A percentile compares a stretch with the other conserved stretches of the same genome.
Evolutionary conservation across 176 grass and related monocot species (phyloP).

Genomic region (Oryza glaberrima): DNA sequence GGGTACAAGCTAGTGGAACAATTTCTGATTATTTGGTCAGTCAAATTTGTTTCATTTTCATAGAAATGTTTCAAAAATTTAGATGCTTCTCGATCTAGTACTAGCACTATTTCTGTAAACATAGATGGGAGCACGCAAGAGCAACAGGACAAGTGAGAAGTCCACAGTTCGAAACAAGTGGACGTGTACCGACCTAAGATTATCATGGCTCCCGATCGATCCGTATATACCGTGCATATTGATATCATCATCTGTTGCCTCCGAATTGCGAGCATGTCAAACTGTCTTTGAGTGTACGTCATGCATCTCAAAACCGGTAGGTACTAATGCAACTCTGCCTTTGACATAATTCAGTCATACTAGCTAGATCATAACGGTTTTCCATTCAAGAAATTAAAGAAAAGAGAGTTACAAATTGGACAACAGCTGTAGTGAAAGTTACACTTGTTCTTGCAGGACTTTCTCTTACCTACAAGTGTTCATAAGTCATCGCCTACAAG

Average conservation of each 20-base stretch:
- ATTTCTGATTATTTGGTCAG: neutral
- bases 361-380: neutral
- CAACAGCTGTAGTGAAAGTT: conserved; percentile 15
- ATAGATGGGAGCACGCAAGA: neutral
- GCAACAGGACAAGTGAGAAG: neutral
- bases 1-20: too few species aligned
- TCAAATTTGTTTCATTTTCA: neutral
- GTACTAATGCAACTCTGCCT: conserved; percentile 13
- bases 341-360: conserved; percentile 21
- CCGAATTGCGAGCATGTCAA: conserved; percentile 33
- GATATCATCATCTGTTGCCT: neutral
- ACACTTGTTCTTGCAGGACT: neutral
- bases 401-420: neutral
- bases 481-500: neutral
- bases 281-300: neutral
- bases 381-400: neutral
- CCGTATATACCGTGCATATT: neutral
- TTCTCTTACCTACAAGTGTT: neutral
- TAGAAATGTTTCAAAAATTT: neutral
- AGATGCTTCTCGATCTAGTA: neutral
- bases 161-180: neutral
- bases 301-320: conserved; percentile 11
- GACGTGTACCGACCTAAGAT: neutral
- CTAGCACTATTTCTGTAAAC: neutral
- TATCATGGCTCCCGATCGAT: neutral